phyloP scores from a whole-genome alignment of 1,284 basidiomycete species.

The Kalmanozyma brasiliensis region DNA sequence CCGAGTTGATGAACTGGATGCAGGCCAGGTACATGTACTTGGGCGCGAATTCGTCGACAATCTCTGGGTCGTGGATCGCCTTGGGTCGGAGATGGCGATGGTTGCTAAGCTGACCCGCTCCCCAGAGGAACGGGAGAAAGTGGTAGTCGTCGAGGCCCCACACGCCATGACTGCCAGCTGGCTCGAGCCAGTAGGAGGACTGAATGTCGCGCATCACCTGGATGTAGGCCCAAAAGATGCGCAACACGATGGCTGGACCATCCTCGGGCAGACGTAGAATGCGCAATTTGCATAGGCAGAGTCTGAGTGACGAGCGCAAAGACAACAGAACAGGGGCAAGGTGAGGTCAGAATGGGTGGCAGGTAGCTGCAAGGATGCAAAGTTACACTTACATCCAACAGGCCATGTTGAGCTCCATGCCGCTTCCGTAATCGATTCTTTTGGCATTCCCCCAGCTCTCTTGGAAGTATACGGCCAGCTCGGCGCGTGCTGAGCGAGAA shows the following conservation, averaged over 20 bases:
- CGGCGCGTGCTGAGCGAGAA: constrained; percentile 37
- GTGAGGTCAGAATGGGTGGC: neutral
- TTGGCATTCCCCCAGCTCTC: constrained; percentile 91
- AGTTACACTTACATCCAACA: constrained; percentile 85
- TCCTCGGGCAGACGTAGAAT: constrained; percentile 75
- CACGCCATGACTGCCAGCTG: constrained; percentile 95
- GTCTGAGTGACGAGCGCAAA: constrained; percentile 25
- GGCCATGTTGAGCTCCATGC: constrained; percentile 97
- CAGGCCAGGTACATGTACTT: constrained; percentile 98
- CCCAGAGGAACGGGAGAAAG: constrained; percentile 93
- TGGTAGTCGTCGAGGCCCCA: constrained; percentile 99
- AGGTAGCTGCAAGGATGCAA: neutral
- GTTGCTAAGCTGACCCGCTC: constrained; percentile 82
- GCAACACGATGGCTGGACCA: constrained; percentile 80
- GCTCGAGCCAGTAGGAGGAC: constrained; percentile 96
- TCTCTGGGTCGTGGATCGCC: constrained; percentile 88
- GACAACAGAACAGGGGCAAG: neutral
- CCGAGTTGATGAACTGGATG: constrained; percentile 95
- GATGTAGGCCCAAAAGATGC: constrained; percentile 81
- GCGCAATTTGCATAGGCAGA: constrained; percentile 82
- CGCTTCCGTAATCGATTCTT: constrained; percentile 96
- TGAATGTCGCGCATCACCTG: constrained; percentile 86
- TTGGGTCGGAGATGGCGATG: constrained; percentile 92
- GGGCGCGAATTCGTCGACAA: constrained; percentile 90
- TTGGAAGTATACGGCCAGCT: constrained; percentile 78